Conservation (phyloP, 306 rosid genomes). For the Pyrus bretschneideri region DNA sequence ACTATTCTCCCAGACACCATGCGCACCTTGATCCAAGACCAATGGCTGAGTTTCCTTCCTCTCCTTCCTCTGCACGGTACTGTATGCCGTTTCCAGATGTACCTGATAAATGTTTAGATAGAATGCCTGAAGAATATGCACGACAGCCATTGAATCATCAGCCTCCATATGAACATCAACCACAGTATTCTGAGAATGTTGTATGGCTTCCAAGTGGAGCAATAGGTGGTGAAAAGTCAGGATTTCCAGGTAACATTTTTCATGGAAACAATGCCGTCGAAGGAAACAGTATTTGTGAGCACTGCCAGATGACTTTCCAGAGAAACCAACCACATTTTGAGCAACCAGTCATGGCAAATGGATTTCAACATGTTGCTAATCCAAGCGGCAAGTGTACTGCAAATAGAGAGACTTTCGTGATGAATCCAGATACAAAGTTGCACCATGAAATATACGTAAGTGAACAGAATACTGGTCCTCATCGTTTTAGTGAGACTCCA, state of each 20-base stretch:
- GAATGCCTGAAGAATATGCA: constrained; percentile 70
- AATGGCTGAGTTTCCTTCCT: constrained; percentile 65
- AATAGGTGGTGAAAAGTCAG: constrained; percentile 52
- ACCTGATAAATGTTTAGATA: constrained; percentile 57
- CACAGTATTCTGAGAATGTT: constrained; percentile 69
- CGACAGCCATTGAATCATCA: constrained; percentile 59
- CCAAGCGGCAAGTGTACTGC: constrained; percentile 57
- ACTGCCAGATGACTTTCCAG: constrained; percentile 60
- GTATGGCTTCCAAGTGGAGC: constrained; percentile 57
- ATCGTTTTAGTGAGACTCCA: constrained; percentile 49
- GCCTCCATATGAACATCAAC: constrained; percentile 62
- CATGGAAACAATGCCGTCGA: constrained; percentile 53
- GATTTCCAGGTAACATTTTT: constrained; percentile 61
- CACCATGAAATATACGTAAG: constrained; percentile 51
- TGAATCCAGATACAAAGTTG: constrained; percentile 63
- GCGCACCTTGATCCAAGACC: constrained; percentile 61
- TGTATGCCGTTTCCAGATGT: constrained; percentile 54
- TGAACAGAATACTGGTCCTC: constrained; percentile 51
- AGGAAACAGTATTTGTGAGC: constrained; percentile 71
- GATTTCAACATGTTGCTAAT: constrained; percentile 43
- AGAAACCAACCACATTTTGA: constrained; percentile 61
- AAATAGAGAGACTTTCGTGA: constrained; percentile 44
- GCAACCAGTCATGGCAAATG: constrained; percentile 50
- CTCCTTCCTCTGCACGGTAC: constrained; percentile 70
- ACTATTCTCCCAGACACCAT: constrained; percentile 83